These are phyloP conservation scores for Eutrema salsugineum DNA, from an alignment of 441 rosid genomes.

Conservation along the genomic window DNA sequence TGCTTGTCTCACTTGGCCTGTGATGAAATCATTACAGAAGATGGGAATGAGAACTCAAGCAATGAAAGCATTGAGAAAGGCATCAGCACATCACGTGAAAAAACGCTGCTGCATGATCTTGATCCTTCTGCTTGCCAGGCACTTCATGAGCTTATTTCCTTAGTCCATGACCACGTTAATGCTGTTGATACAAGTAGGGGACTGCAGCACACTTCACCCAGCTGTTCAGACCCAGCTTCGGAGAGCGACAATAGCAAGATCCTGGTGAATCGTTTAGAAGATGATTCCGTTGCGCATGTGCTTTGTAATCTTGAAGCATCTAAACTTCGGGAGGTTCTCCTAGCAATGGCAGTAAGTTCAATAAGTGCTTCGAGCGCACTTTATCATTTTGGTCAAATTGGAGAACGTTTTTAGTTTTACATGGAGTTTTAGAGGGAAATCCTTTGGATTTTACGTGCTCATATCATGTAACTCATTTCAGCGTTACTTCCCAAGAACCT, in stretches of 20 bases:
- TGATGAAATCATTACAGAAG: slow-evolving; percentile 38
- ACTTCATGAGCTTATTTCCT: slow-evolving; percentile 71
- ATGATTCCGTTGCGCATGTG: slow-evolving; percentile 70
- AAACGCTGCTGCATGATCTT: slow-evolving; percentile 40
- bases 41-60: slow-evolving; percentile 23
- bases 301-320: slow-evolving; percentile 54
- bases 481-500: slow-evolving; percentile 83
- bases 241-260: slow-evolving; percentile 31
- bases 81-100: slow-evolving; percentile 27
- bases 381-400: not conserved
- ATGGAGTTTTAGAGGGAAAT: not conserved
- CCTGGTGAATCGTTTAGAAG: slow-evolving; percentile 41
- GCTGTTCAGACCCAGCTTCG: slow-evolving; percentile 27
- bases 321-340: slow-evolving; percentile 54
- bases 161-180: slow-evolving; percentile 67
- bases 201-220: slow-evolving; percentile 32
- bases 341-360: slow-evolving; percentile 70
- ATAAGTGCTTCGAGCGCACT: not conserved
- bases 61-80: slow-evolving; percentile 30
- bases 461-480: slow-evolving; percentile 34
- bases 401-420: not conserved
- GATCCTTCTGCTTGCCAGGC: slow-evolving; percentile 52
- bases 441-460: not conserved
- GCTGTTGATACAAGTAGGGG: slow-evolving; percentile 37
- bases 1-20: slow-evolving; percentile 8